phyloP scores from a whole-genome alignment of 176 grass and related monocot genomes.

The Oryza rufipogon region DNA sequence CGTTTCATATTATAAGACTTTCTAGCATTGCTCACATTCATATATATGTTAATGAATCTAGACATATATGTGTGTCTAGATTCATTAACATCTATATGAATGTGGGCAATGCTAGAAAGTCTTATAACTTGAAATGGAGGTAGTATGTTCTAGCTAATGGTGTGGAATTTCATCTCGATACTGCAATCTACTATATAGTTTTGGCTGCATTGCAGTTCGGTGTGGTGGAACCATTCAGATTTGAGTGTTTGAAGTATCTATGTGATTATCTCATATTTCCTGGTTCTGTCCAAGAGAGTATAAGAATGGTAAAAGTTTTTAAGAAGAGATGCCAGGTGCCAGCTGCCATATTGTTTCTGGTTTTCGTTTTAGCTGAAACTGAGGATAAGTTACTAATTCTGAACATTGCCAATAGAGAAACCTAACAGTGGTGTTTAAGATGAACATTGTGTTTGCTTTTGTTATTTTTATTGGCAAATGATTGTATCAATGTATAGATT shows the following conservation, averaged over 20 bases:
- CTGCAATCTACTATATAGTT: neutral
- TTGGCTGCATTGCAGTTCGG: neutral
- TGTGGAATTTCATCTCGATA: constrained; percentile 12
- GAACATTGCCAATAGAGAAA: constrained; percentile 1
- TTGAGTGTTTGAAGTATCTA: neutral
- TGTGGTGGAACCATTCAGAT: neutral
- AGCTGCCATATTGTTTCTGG: constrained; percentile 18
- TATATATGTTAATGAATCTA: no score
- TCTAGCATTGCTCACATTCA: no score
- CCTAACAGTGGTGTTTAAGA: neutral
- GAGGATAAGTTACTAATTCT: constrained; percentile 1
- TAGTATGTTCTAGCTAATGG: constrained; percentile 5
- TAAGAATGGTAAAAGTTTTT: neutral
- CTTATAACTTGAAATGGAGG: no score
- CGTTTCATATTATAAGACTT: no score
- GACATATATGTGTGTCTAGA: no score
- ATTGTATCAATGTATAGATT: constrained; percentile 23
- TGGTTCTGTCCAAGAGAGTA: neutral
- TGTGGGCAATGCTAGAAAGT: no score
- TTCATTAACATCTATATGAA: no score
- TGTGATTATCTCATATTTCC: neutral
- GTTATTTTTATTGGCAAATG: neutral
- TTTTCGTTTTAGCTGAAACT: neutral
- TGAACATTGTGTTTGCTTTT: neutral
- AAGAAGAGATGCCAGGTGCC: neutral